phyloP scores from a whole-genome alignment of 495 filamentous ascomycete genomes.

The Trichoderma gamsii region DNA sequence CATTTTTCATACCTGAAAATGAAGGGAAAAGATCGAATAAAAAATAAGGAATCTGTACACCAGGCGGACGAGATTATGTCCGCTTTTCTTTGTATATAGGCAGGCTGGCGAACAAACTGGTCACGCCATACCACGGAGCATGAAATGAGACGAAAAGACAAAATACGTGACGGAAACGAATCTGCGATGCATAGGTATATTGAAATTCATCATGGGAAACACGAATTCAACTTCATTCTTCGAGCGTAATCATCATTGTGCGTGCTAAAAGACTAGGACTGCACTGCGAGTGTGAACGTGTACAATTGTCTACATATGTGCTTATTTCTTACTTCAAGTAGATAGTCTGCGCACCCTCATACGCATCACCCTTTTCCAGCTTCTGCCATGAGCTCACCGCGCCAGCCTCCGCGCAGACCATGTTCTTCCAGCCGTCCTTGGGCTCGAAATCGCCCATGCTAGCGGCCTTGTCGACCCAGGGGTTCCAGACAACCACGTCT shows the following conservation, averaged over 20 bases:
- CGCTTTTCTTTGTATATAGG: too few relatives aligned
- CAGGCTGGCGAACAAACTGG: neutral
- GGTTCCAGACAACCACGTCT: conserved; percentile 96
- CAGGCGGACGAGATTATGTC: too few relatives aligned
- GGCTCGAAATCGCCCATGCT: conserved; percentile 84
- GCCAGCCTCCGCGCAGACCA: conserved; percentile 92
- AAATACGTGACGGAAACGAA: neutral
- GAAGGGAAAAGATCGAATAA: too few relatives aligned
- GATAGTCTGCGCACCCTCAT: conserved; percentile 84
- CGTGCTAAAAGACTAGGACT: too few relatives aligned
- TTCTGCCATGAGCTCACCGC: conserved; percentile 73
- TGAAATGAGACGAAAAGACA: neutral
- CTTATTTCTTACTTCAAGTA: conserved; percentile 15
- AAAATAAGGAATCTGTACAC: too few relatives aligned
- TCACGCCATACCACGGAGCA: neutral
- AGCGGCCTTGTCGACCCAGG: conserved; percentile 78
- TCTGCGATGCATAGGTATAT: neutral
- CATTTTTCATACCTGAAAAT: too few relatives aligned
- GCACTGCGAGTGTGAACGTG: too few relatives aligned
- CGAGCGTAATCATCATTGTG: neutral
- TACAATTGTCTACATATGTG: neutral
- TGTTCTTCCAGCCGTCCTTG: conserved; percentile 79
- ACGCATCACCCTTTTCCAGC: conserved; percentile 78
- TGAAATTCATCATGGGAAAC: neutral
- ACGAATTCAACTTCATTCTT: neutral